Base-by-base conservation (phyloP, 495 filamentous ascomycete genomes). In the Penicillium alfredii region DNA sequence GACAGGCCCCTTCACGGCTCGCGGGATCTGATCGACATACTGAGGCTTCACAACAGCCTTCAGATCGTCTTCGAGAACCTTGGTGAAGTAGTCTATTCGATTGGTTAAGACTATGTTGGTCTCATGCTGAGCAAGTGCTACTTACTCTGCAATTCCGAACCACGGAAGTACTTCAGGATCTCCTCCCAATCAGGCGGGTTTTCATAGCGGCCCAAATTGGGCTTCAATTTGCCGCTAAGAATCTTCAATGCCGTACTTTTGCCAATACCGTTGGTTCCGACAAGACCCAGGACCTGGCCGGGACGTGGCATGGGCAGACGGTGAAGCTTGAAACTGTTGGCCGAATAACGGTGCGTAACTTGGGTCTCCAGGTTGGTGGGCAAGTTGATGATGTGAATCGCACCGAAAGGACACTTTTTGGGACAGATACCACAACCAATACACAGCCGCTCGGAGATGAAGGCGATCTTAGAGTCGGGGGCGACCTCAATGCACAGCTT, bases 261-360 rank as follows among this genome's bases (percentile, higher is more conserved):
- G 63, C 92, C 92, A 56, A 97, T 98, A 84, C 92, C 92, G 78
- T 98, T 97, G 35, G 90, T 96, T 55, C 92, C 92, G 12, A 98
- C 92, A 28, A 98, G 76, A 63, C 92, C 92, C 14, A 98, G 71
- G n/a, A 98, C 93, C 51, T 95, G 88, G 17, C 93, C 93, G 19
- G 92, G 92, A 26, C 92, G 79, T 28, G 92, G 92, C 69, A 88
- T 95, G 18, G 92, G 92, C 47, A 98, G 76, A 48, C 92, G 76
- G 64, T 98, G 92, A 41, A 98, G 81, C 74, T 98, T 98, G 77
- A 98, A 98, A 69, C 89, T 96, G 72, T 98, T 98, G 49, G 92
- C 90, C 8, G 89, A 90, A 66, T 98, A 98, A 62, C 93, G 86
- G 61, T 98, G 92, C 42, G 92, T 97, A 50, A 98, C 89, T 55